These are phyloP conservation scores for Ailanthus altissimus DNA, from an alignment of 345 rosid genomes.

Conservation along the genomic window DNA sequence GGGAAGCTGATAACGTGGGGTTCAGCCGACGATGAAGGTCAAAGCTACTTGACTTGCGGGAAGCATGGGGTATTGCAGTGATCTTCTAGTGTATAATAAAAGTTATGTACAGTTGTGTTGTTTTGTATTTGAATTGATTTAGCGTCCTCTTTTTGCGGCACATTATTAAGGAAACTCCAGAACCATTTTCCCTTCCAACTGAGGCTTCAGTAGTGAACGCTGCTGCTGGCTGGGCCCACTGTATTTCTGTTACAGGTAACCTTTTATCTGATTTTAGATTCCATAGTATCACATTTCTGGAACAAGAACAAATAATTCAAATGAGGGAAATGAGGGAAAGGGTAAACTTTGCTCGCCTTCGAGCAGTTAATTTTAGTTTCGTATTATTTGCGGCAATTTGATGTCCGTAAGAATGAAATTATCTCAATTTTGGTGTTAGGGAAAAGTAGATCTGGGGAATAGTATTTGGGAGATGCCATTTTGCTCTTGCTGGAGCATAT, in stretches of 20 bases:
- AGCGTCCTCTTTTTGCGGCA: slow-evolving; percentile 18
- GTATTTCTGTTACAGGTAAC: slow-evolving; percentile 70
- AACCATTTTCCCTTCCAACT: slow-evolving; percentile 63
- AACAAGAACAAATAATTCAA: background rate
- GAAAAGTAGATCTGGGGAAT: background rate
- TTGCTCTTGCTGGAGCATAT: background rate
- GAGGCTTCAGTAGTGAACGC: slow-evolving; percentile 61
- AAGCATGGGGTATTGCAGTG: slow-evolving; percentile 72
- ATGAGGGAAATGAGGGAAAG: background rate
- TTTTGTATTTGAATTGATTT: slow-evolving; percentile 31
- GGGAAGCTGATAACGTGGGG: slow-evolving; percentile 92
- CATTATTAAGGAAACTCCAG: slow-evolving; percentile 69
- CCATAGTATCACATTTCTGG: background rate
- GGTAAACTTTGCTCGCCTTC: background rate
- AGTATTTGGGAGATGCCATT: background rate
- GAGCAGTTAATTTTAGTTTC: background rate
- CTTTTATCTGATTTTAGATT: background rate
- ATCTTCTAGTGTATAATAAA: slow-evolving; percentile 18
- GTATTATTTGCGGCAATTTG: background rate
- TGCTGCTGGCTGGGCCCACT: slow-evolving; percentile 89
- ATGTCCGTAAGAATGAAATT: background rate
- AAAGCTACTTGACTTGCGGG: slow-evolving; percentile 68
- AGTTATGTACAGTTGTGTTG: slow-evolving; percentile 18
- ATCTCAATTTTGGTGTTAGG: too few species aligned
- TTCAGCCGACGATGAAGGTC: slow-evolving; percentile 72